Evolutionary conservation across 2,329 filamentous ascomycete species (phyloP).

Genomic region (Cercospora citrullina): DNA sequence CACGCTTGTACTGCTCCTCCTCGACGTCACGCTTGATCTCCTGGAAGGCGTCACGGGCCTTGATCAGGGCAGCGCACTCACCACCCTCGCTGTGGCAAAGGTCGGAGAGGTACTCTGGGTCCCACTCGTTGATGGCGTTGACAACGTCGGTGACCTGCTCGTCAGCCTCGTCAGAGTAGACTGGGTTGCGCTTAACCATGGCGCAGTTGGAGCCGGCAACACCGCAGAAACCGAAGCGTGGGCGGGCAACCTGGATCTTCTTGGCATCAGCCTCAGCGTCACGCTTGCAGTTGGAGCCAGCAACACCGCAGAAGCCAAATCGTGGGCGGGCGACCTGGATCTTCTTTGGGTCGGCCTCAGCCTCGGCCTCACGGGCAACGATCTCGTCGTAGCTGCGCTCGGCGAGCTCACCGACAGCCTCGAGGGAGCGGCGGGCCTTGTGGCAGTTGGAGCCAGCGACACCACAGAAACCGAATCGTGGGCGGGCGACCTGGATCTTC

Average conservation of each 20-base stretch:
- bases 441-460: conserved; percentile 27
- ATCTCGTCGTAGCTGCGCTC: conserved; percentile 22
- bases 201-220: conserved; percentile 46
- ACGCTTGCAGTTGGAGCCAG: conserved; percentile 45
- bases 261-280: conserved; percentile 16
- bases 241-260: background rate
- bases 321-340: conserved; percentile 11
- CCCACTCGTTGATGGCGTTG: conserved; percentile 23
- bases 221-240: conserved; percentile 40
- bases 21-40: conserved; percentile 33
- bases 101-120: conserved; percentile 23
- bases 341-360: conserved; percentile 32
- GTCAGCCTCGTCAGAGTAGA: conserved; percentile 34
- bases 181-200: conserved; percentile 31
- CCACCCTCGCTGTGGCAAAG: conserved; percentile 25
- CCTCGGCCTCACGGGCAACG: conserved; percentile 26
- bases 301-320: conserved; percentile 39
- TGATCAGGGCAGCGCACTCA: conserved; percentile 33
- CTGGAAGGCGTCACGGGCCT: conserved; percentile 31
- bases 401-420: conserved; percentile 39
- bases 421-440: conserved; percentile 47
- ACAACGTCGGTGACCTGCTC: conserved; percentile 38
- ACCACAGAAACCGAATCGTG: conserved; percentile 22
- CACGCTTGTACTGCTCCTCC: conserved; percentile 15
- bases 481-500: conserved; percentile 22